Evolutionary conservation across 1,284 basidiomycete genomes (phyloP), one percentile per base, ranked within the genome.

Genomic region (Stygiomarasmius scandens): DNA sequence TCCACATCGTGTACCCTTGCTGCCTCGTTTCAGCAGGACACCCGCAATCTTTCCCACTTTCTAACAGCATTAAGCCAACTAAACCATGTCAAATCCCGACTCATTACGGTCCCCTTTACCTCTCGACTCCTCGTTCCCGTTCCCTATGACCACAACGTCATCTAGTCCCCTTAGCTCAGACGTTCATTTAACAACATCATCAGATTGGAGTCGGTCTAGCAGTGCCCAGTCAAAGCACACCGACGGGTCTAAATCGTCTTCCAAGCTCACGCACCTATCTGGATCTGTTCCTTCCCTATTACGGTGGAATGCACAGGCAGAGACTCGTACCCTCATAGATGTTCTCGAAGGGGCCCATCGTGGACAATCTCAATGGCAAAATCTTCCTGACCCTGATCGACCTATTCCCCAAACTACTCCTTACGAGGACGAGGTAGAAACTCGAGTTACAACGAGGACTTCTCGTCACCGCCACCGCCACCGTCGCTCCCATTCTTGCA

Each of bases 401-500:
- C 38, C 38, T 19, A 5, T 16, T 9, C 38, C 38, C 16, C 38
- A 41, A 41, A 6, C 14, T 41, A 41, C 16, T n/a, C 6, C 38
- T 41, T n/a, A 12, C n/a, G 14, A 12, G 16, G n/a, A 4, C n/a
- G 38, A 41, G 16, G 16, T n/a, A 19, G 38, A 41, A 41, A 5
- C 16, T 41, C 8, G 11, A 41, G 38, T 41, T 4, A 12, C n/a
- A 4, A 16, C 38, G 14, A 41, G 14, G 16, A 6, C 38, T 16
- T 41, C 34, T 27, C 55, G 32, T 46, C 55, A 46, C 24, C 55
- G 49, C 3, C 34, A 19, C 45, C 49, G 55, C 27, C 45, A 49
- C 3, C 34, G 12, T 47, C 49, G 55, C 27, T 34, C 43, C 51
- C 58, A 60, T 50, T 56, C 47, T 29, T 60, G 58, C n/a, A 60